Evolutionary conservation across 2,329 filamentous ascomycete species (phyloP).

Genomic region (Penicillium sp.): DNA sequence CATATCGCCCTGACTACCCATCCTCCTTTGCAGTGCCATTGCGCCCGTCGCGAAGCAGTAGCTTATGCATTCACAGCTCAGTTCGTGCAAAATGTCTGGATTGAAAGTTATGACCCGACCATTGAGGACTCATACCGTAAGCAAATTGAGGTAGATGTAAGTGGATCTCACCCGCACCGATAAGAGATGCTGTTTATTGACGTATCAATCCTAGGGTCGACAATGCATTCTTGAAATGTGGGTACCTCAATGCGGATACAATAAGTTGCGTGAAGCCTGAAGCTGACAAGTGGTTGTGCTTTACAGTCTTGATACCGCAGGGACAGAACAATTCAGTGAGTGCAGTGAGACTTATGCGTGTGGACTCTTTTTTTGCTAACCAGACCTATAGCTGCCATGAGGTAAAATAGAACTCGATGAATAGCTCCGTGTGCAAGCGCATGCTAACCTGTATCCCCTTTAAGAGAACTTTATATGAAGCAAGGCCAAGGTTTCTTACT

Average conservation of each 20-base stretch:
- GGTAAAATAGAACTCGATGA: conserved; percentile 41
- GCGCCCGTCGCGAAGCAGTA: conserved; percentile 8
- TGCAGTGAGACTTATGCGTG: conserved; percentile 18
- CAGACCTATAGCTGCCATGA: conserved; percentile 53
- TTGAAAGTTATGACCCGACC: conserved; percentile 85
- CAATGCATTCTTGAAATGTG: conserved; percentile 90
- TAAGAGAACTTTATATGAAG: conserved; percentile 85
- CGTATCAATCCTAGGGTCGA: conserved; percentile 62
- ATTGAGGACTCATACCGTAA: conserved; percentile 88
- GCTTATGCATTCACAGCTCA: conserved; percentile 61
- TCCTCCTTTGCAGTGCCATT: conserved; percentile 9
- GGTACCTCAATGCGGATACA: conserved; percentile 35
- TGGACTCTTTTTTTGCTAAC: conserved; percentile 17
- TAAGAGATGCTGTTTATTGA: not conserved
- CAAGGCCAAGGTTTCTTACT: conserved; percentile 88
- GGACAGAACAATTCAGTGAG: conserved; percentile 90
- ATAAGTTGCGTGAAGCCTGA: conserved; percentile 1
- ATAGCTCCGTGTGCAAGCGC: not conserved
- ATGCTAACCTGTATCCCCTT: conserved; percentile 10
- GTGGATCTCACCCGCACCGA: conserved; percentile 37
- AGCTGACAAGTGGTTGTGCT: conserved; percentile 7
- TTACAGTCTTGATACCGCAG: conserved; percentile 79
- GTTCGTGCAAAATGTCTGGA: conserved; percentile 93
- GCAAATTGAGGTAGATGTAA: conserved; percentile 85
- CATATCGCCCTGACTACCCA: conserved; percentile 25